Percentiles rank a stretch among this genome's conserved stretches.
Conservation (phyloP, 495 filamentous ascomycete genomes). For the Lophiostoma macrostomum region DNA sequence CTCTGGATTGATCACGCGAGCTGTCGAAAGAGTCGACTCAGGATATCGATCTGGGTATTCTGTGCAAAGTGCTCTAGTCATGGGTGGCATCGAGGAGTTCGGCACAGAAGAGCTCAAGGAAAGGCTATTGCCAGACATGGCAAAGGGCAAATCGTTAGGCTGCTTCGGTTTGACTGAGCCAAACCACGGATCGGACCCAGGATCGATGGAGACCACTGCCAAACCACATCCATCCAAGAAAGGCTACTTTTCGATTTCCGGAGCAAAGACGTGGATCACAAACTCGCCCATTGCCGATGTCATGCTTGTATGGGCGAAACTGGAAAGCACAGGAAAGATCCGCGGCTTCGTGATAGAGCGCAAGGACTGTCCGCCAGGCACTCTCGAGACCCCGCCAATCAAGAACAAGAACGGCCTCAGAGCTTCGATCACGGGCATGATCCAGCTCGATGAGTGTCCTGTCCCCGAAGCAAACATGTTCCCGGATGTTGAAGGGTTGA, state of each 20-base stretch:
- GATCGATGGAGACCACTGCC: slow-evolving; percentile 89
- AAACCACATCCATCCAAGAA: slow-evolving; percentile 84
- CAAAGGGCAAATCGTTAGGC: slow-evolving; percentile 80
- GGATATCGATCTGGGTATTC: slow-evolving; percentile 96
- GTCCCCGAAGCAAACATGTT: slow-evolving; percentile 93
- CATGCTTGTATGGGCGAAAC: slow-evolving; percentile 90
- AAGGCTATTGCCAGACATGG: slow-evolving; percentile 76
- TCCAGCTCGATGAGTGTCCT: slow-evolving; percentile 86
- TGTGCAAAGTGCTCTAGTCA: slow-evolving; percentile 89
- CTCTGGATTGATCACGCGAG: slow-evolving; percentile 87
- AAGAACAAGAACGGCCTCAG: slow-evolving; percentile 94
- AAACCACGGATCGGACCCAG: slow-evolving; percentile 95
- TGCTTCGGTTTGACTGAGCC: slow-evolving; percentile 96
- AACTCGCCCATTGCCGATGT: slow-evolving; percentile 94
- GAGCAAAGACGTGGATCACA: slow-evolving; percentile 97
- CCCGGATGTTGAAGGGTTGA: slow-evolving; percentile 81
- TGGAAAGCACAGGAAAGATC: slow-evolving; percentile 87
- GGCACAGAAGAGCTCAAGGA: slow-evolving; percentile 89
- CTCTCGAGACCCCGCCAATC: slow-evolving; percentile 85
- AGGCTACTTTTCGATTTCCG: slow-evolving; percentile 75
- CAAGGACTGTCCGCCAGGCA: slow-evolving; percentile 74
- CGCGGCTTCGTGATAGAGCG: slow-evolving; percentile 90
- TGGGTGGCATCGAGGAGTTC: slow-evolving; percentile 96
- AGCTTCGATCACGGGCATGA: slow-evolving; percentile 96
- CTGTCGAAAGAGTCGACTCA: slow-evolving; percentile 92